These are phyloP conservation scores for Penicillium arizonense DNA, from an alignment of 495 filamentous ascomycete species.

Conservation along the genomic window DNA sequence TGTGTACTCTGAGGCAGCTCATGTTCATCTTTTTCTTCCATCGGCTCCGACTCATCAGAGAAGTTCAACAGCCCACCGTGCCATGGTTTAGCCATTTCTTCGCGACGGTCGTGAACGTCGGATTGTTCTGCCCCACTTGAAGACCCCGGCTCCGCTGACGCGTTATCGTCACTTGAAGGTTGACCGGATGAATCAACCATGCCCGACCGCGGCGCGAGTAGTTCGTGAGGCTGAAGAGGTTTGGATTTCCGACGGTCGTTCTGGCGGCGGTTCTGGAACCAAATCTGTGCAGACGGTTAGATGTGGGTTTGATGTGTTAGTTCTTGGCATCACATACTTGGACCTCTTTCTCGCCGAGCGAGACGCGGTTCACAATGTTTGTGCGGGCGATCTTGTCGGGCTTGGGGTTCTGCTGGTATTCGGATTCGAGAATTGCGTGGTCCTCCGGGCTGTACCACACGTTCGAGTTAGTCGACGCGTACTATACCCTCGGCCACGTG, in stretches of 20 bases:
- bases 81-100: constrained; percentile 21
- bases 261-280: constrained; percentile 98
- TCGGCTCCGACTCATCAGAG: constrained; percentile 33
- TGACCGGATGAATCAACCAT: constrained; percentile 51
- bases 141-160: constrained; percentile 31
- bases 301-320: constrained; percentile 20
- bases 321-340: constrained; percentile 65
- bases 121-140: constrained; percentile 34
- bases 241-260: constrained; percentile 88
- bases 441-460: constrained; percentile 69
- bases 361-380: constrained; percentile 79
- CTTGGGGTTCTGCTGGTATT: constrained; percentile 82
- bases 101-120: constrained; percentile 21
- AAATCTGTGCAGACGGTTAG: constrained; percentile 64
- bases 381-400: constrained; percentile 88
- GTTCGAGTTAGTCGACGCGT: constrained; percentile 13
- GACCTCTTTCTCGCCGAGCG: constrained; percentile 94
- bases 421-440: constrained; percentile 84
- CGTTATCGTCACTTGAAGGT: constrained; percentile 44
- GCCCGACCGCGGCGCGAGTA: constrained; percentile 55
- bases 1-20: constrained; percentile 33
- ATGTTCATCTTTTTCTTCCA: constrained; percentile 26
- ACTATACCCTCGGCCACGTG: neutral
- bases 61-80: constrained; percentile 27
- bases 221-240: constrained; percentile 79